A percentile compares a stretch with the other conserved stretches of the same genome.
phyloP scores from a whole-genome alignment of 2,329 filamentous ascomycete genomes.

The Alternaria tenuissima region DNA sequence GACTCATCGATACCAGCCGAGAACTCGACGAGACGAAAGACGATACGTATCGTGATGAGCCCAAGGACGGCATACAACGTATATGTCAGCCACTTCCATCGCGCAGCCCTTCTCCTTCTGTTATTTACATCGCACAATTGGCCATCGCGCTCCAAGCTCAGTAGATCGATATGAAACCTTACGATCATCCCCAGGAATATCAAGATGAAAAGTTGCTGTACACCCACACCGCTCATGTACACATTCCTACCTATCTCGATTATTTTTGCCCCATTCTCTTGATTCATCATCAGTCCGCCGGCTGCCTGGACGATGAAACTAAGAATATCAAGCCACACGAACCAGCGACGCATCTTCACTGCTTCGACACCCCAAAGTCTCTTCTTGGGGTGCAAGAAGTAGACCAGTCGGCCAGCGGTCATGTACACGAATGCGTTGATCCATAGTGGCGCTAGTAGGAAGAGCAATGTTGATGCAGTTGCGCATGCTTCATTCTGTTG shows the following conservation, averaged over 20 bases:
- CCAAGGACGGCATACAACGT: constrained; percentile 52
- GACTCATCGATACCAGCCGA: constrained; percentile 53
- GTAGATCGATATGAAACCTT: background rate
- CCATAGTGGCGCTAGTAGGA: constrained; percentile 38
- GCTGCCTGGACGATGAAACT: background rate
- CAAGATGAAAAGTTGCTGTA: background rate
- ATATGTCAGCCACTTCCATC: constrained; percentile 44
- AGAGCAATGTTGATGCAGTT: background rate
- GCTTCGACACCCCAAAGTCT: constrained; percentile 50
- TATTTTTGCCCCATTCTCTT: background rate
- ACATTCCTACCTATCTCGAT: background rate
- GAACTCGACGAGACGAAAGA: constrained; percentile 68
- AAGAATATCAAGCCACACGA: background rate
- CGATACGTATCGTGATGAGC: constrained; percentile 62
- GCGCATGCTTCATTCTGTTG: background rate
- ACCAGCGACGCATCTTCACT: constrained; percentile 32
- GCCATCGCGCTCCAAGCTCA: background rate
- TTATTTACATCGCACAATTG: too few relatives aligned
- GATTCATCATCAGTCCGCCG: background rate
- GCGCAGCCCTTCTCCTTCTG: too few relatives aligned
- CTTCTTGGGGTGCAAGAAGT: constrained; percentile 49
- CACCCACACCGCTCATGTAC: background rate
- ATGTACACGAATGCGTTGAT: constrained; percentile 58
- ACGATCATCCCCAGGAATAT: background rate
- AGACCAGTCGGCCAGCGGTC: constrained; percentile 51